A percentile compares a stretch with the other conserved stretches of the same genome.
Conservation (phyloP, 805 yeast genomes). For the Suhomyces canberraensis region DNA sequence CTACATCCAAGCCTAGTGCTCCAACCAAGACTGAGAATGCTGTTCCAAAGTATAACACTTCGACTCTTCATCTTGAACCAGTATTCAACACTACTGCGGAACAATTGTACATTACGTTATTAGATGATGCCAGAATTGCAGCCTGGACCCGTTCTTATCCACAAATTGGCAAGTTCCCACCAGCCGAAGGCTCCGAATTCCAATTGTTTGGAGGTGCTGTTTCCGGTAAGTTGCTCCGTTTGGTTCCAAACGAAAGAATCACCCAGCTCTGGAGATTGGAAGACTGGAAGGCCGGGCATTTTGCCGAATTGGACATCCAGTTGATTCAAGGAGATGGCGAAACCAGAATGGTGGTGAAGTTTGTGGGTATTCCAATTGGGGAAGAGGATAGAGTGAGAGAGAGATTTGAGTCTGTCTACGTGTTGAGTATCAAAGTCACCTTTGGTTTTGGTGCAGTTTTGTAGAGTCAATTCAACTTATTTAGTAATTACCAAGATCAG, state of each 20-base stretch:
- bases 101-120: slow-evolving; percentile 73
- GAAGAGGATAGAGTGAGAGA: slow-evolving; percentile 84
- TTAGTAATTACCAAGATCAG: not conserved
- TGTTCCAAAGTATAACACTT: slow-evolving; percentile 72
- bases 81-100: slow-evolving; percentile 85
- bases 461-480: slow-evolving; percentile 22
- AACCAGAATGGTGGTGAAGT: slow-evolving; percentile 72
- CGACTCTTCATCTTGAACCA: slow-evolving; percentile 73
- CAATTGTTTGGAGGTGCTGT: slow-evolving; percentile 86
- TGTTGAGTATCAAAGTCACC: slow-evolving; percentile 82
- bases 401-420: slow-evolving; percentile 87
- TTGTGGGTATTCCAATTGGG: slow-evolving; percentile 91
- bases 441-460: slow-evolving; percentile 96
- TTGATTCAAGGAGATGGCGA: slow-evolving; percentile 81
- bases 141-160: slow-evolving; percentile 87
- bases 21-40: slow-evolving; percentile 8
- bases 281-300: slow-evolving; percentile 87
- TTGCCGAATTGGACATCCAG: slow-evolving; percentile 61
- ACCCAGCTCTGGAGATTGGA: slow-evolving; percentile 82
- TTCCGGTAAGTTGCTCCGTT: slow-evolving; percentile 60
- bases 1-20: slow-evolving; percentile 7
- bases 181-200: slow-evolving; percentile 57
- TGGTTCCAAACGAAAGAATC: slow-evolving; percentile 57
- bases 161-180: slow-evolving; percentile 47
- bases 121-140: slow-evolving; percentile 74